A percentile compares a stretch with the other conserved stretches of the same genome.
phyloP scores from a whole-genome alignment of 148 eudicot species.

The Amaranthus cruentus region DNA sequence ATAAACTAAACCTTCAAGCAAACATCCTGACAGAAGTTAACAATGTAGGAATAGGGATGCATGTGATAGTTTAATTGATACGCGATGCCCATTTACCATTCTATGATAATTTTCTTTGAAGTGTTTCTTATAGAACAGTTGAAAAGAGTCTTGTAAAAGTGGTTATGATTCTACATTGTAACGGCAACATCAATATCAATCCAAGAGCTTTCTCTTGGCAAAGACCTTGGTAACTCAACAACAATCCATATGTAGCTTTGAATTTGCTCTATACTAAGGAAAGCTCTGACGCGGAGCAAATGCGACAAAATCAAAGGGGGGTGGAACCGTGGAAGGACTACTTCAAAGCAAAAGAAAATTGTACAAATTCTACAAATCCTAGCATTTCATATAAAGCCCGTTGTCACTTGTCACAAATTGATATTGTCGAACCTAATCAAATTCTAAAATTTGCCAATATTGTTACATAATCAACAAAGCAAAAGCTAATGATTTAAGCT shows the following conservation, averaged over 20 bases:
- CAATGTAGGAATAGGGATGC: not conserved
- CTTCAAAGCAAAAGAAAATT: not conserved
- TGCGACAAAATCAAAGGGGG: too few relatives aligned
- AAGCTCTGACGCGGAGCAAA: too few relatives aligned
- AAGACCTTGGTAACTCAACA: not conserved
- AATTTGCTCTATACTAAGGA: too few relatives aligned
- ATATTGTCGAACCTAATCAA: not conserved
- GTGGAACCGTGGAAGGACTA: too few relatives aligned
- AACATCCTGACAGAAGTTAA: not conserved
- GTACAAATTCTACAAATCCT: not conserved
- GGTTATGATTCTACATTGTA: not conserved
- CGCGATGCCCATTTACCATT: not conserved
- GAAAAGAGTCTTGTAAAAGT: not conserved
- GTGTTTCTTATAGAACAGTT: not conserved
- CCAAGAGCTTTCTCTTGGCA: not conserved
- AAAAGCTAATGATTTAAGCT: not conserved
- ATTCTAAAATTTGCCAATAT: not conserved
- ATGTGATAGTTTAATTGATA: not conserved
- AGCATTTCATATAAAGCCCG: not conserved
- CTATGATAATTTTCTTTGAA: too few relatives aligned
- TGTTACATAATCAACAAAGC: not conserved
- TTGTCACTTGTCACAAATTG: not conserved
- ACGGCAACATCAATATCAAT: not conserved
- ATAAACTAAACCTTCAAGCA: constrained; percentile 1
- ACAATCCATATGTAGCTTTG: not conserved